Evolutionary conservation across 192 early-diverging fungal genomes (phyloP), one percentile per base, ranked within the genome.

Genomic region (Geranomyces michiganensis): DNA sequence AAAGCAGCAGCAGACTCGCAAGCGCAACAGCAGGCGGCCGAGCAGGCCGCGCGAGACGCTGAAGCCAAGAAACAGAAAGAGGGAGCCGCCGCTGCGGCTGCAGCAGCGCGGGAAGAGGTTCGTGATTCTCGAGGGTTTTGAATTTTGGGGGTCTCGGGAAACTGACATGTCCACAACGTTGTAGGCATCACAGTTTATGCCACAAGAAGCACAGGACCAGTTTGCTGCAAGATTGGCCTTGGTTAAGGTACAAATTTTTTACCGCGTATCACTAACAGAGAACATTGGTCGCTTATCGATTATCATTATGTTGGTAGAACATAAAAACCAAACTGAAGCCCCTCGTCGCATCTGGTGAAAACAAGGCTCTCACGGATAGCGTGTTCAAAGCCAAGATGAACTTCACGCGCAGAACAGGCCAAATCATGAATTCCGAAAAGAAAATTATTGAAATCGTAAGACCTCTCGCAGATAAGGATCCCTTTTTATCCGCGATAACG

Each of bases 381-480:
- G 21, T 76, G 12, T 65, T 80, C 44, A 55, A 59, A 26, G 22
- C 44, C 6, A 65, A 65, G 29, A 80, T 80, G 75, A 21, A 14
- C 13, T 48, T 80, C 36, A 80, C 67, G 12, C 30, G 60, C 41
- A 29, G 36, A 9, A 49, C 75, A 14, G 79, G 79, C 17, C 79
- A 80, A 41, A 27, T 77, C n/a, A 80, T 70, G 55, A 65, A 43
- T 29, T 64, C 59, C 33, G 31, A 70, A 41, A 62, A 55, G 33
- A 71, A 77, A 31, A 32, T 80, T 27, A 67, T 80, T 47, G 56
- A 67, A 33, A 76, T 76, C 56, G 75, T 71, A 51, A 21, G 74
- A 30, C 36, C n/a, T n/a, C n/a, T n/a, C n/a, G n/a, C n/a, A n/a
- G n/a, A n/a, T n/a, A n/a, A n/a, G n/a, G n/a, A 41, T 41, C 10